Evolutionary conservation across 768 basidiomycete species (phyloP).

Genomic region (Podaxis sp.): DNA sequence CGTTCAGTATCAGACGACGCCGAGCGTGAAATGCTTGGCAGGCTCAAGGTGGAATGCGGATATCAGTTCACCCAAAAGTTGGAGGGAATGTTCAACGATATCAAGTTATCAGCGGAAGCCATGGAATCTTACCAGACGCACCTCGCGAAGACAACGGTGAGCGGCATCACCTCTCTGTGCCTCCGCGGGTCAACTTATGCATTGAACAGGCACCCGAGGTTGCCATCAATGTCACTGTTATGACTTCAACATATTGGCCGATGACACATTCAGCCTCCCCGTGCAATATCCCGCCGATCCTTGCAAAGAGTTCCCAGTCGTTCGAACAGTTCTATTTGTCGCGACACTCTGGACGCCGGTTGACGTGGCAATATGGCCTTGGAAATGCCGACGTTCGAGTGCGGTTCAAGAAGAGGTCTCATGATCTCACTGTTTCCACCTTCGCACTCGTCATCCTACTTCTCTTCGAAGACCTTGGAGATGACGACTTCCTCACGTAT

Average conservation of each 20-base stretch:
- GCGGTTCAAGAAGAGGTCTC: conserved; percentile 72
- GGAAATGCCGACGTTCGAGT: conserved; percentile 90
- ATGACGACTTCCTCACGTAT: conserved; percentile 75
- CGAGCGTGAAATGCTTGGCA: conserved; percentile 95
- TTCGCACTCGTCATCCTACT: conserved; percentile 85
- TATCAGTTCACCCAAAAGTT: conserved; percentile 96
- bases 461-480: conserved; percentile 74
- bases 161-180: conserved; percentile 24
- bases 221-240: conserved; percentile 86
- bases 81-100: conserved; percentile 99
- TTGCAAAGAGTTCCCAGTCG: conserved; percentile 65
- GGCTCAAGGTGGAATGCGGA: conserved; percentile 95
- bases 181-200: conserved; percentile 13
- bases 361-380: conserved; percentile 90
- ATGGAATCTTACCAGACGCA: conserved; percentile 70
- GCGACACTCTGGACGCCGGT: conserved; percentile 83
- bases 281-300: conserved; percentile 66
- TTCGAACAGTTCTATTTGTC: conserved; percentile 91
- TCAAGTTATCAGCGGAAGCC: conserved; percentile 84
- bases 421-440: conserved; percentile 93
- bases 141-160: conserved; percentile 60
- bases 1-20: conserved; percentile 97
- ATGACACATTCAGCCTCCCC: conserved; percentile 62
- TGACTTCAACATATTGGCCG: conserved; percentile 98
- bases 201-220: conserved; percentile 62